Evolutionary conservation across 2,329 filamentous ascomycete genomes (phyloP).

Genomic region (Fusarium fujikuroi): DNA sequence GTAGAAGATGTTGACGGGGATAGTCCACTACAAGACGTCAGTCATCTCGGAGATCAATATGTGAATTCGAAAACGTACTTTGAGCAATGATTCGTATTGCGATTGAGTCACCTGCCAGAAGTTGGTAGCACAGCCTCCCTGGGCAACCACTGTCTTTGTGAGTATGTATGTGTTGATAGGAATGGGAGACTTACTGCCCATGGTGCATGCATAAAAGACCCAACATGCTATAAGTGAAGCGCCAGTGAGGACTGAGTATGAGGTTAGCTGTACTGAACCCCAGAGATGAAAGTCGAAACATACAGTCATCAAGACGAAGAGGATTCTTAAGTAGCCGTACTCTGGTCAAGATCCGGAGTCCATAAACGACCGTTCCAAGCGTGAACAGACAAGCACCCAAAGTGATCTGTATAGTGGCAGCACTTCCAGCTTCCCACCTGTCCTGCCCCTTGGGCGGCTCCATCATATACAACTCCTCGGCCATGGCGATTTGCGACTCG

Average conservation of each 20-base stretch:
- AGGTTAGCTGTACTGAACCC: neutral
- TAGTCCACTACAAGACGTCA: constrained; percentile 30
- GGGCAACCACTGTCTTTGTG: constrained; percentile 17
- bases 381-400: constrained; percentile 31
- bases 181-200: constrained; percentile 28
- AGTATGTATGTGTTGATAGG: neutral
- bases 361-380: constrained; percentile 27
- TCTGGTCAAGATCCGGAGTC: constrained; percentile 23
- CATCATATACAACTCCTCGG: constrained; percentile 33
- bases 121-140: constrained; percentile 33
- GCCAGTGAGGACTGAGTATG: constrained; percentile 21
- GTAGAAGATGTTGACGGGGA: constrained; percentile 42
- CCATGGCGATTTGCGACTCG: constrained; percentile 7
- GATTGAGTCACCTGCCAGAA: constrained; percentile 36
- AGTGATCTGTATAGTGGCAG: constrained; percentile 19
- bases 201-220: constrained; percentile 38
- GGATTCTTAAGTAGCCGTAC: constrained; percentile 24
- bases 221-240: constrained; percentile 36
- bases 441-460: constrained; percentile 25
- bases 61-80: neutral
- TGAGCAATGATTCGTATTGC: constrained; percentile 25
- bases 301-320: constrained; percentile 31
- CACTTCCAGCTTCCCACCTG: constrained; percentile 29
- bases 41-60: fast-evolving
- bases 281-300: fast-evolving